Conservation (phyloP, 495 filamentous ascomycete genomes). For the Hamigera avellanea region DNA sequence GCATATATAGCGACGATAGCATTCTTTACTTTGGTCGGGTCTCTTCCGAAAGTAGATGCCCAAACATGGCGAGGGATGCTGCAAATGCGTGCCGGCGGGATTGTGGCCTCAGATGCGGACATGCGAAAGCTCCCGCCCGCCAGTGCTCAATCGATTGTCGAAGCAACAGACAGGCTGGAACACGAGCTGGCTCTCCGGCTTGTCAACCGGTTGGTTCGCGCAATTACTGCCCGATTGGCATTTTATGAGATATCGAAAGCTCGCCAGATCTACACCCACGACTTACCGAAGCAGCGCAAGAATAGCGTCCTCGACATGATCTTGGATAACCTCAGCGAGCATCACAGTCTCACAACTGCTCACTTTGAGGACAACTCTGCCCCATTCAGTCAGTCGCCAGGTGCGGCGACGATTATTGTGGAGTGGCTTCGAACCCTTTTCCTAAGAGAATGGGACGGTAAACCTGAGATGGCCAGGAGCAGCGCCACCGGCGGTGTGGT, state of each 20-base stretch:
- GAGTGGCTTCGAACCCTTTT: slow-evolving; percentile 72
- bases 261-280: slow-evolving; percentile 21
- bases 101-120: slow-evolving; percentile 35
- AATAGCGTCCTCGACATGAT: slow-evolving; percentile 26
- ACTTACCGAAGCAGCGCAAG: slow-evolving; percentile 19
- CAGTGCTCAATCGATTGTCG: slow-evolving; percentile 19
- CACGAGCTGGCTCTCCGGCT: slow-evolving; percentile 49
- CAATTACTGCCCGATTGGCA: slow-evolving; percentile 39
- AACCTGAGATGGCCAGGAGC: slow-evolving; percentile 51
- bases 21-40: slow-evolving; percentile 45
- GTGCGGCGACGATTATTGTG: slow-evolving; percentile 44
- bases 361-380: slow-evolving; percentile 21
- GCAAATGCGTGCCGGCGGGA: slow-evolving; percentile 41
- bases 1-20: slow-evolving; percentile 44
- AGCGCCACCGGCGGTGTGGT: slow-evolving; percentile 62
- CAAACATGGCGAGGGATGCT: slow-evolving; percentile 40
- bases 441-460: slow-evolving; percentile 67
- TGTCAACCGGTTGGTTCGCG: slow-evolving; percentile 40
- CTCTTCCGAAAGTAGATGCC: slow-evolving; percentile 31
- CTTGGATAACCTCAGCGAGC: slow-evolving; percentile 27
- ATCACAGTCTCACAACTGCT: slow-evolving; percentile 17
- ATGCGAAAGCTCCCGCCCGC: slow-evolving; percentile 22
- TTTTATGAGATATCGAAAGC: slow-evolving; percentile 40
- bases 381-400: slow-evolving; percentile 23
- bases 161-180: slow-evolving; percentile 43